Base-by-base conservation (phyloP, 2,329 filamentous ascomycete genomes). In the Arthroderma sp. region DNA sequence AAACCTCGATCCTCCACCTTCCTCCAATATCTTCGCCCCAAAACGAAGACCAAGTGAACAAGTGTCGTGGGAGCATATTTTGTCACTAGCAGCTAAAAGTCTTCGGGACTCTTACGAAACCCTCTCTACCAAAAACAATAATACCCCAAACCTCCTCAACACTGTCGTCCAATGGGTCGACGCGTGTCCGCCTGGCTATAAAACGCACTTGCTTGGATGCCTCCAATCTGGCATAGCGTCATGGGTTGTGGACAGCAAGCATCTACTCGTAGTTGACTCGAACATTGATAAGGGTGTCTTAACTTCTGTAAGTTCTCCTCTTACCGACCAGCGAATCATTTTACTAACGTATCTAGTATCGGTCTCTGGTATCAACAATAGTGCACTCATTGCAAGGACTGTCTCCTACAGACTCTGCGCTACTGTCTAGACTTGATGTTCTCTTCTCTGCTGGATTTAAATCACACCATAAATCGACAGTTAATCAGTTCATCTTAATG, bases 61-160 rank as follows among this genome's bases (percentile, higher is more conserved):
- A 29, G 28, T 29, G 15, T 43, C 38, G 11, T 49, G 40, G 22
- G 42, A 47, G 8, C 47, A 45, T 4, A 6, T 43, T 4, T 29
- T 45, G 5, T 8, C 43, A 4, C 40, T 49, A 9, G 63, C 77
- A 38, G 15, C 15, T 22, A 22, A 22, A 22, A 22, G 15, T 22
- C 15, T 22, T 22, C 15, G 15, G 15, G 15, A 22, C 15, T 22
- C 15, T 22, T 70, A 69, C 44, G 59, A 65, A 9, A 64, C 75
- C 0, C 64, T 89, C 37, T 60, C 63, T 6, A 61, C 61, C 3
- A 63, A 74, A 1, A 93, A 86, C 56, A 54, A 61, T 1, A 55
- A 64, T 0, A 57, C 71, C 6, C 54, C 65, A 6, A 50, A 61
- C 0, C 73, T 83, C 36, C 58, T 85, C 11, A 64, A 68, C 10